These are phyloP conservation scores for Sugiyamaella valdiviana DNA, from an alignment of 805 yeast genomes.

Conservation along the genomic window DNA sequence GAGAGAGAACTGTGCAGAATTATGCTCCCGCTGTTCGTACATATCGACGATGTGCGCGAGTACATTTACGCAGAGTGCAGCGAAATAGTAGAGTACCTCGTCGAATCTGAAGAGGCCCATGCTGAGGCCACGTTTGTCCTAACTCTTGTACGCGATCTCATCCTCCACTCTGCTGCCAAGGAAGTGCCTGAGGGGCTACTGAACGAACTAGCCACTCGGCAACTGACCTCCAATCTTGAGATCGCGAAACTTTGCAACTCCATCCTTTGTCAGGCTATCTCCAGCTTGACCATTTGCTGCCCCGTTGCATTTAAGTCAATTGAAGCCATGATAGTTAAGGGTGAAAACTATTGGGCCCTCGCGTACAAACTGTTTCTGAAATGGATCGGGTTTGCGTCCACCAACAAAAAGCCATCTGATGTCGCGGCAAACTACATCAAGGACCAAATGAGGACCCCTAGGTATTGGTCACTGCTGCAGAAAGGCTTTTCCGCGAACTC, in stretches of 20 bases:
- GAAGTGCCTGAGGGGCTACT: background rate
- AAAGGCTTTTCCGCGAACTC: conserved; percentile 46
- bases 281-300: background rate
- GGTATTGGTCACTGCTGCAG: conserved; percentile 56
- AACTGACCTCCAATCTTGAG: background rate
- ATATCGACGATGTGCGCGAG: background rate
- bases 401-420: background rate
- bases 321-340: background rate
- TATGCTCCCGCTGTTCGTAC: background rate
- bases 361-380: conserved; percentile 22
- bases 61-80: background rate
- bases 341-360: conserved; percentile 3
- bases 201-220: background rate
- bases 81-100: background rate
- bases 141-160: background rate
- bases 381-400: conserved; percentile 9
- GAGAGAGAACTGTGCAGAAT: background rate
- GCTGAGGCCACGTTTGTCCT: background rate
- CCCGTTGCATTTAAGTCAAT: no score
- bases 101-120: background rate
- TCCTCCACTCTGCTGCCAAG: background rate
- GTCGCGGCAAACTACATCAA: no score
- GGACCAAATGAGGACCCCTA: conserved; percentile 12
- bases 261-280: background rate
- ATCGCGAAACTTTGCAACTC: background rate